Percentiles rank a stretch among this genome's conserved stretches.
phyloP scores from a whole-genome alignment of 2,329 filamentous ascomycete genomes.

The Fusarium foetens region DNA sequence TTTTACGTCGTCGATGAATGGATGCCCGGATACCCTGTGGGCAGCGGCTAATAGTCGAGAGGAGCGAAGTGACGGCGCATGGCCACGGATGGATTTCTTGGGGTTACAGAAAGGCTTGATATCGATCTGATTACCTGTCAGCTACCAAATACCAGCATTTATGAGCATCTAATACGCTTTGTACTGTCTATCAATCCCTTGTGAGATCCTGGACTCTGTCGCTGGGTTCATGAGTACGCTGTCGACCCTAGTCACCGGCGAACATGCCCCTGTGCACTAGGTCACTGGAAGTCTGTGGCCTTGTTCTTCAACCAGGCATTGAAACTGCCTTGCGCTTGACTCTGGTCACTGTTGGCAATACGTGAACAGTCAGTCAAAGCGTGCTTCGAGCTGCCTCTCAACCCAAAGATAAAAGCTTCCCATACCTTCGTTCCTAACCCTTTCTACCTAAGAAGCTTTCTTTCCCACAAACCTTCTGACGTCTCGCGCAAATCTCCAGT shows the following conservation, averaged over 20 bases:
- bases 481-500: not conserved
- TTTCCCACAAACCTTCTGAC: not conserved
- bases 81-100: constrained; percentile 29
- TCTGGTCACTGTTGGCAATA: not conserved
- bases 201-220: constrained; percentile 1
- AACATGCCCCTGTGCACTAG: not conserved
- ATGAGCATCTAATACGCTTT: not conserved
- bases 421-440: not conserved
- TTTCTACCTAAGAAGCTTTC: not conserved
- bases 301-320: not conserved
- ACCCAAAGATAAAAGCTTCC: not conserved
- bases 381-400: not conserved
- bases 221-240: not conserved
- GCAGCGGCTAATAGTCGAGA: constrained; percentile 43
- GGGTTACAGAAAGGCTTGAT: constrained; percentile 27
- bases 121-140: constrained; percentile 35
- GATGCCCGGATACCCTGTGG: constrained; percentile 43
- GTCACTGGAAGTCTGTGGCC: constrained; percentile 1
- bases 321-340: not conserved
- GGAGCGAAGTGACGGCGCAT: constrained; percentile 26
- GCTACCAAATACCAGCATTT: constrained; percentile 20
- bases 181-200: not conserved
- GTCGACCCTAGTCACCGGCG: not conserved
- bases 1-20: constrained; percentile 43
- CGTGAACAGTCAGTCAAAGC: not conserved